These are phyloP conservation scores for Hyaloscypha hepaticicola DNA, from an alignment of 495 filamentous ascomycete species.

Conservation along the genomic window DNA sequence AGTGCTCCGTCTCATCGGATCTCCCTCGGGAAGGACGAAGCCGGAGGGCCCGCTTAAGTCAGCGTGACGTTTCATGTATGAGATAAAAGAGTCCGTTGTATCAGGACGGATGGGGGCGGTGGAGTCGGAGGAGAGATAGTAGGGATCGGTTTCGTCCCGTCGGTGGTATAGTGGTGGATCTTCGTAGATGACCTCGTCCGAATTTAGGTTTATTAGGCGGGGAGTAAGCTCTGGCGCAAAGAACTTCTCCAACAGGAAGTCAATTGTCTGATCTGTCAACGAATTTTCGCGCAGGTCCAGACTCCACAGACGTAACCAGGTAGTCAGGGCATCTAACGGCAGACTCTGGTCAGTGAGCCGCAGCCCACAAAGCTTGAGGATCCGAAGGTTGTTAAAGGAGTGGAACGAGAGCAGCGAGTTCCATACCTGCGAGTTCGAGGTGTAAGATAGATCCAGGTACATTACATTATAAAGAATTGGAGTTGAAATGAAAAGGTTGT, in stretches of 20 bases:
- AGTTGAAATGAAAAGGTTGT: neutral
- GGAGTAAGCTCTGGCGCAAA: neutral
- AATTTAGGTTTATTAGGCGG: neutral
- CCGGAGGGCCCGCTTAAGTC: neutral
- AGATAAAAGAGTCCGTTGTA: neutral
- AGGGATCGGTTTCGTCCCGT: neutral
- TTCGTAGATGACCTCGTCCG: neutral
- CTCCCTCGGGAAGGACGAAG: neutral
- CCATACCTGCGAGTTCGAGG: neutral
- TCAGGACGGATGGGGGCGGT: neutral
- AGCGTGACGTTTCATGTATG: neutral
- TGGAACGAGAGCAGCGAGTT: neutral
- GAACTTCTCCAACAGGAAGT: neutral
- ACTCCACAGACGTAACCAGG: constrained; percentile 18
- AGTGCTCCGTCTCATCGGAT: constrained; percentile 8
- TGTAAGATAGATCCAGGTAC: constrained; percentile 29
- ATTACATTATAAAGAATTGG: constrained; percentile 9
- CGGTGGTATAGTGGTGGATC: neutral
- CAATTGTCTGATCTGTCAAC: constrained; percentile 17
- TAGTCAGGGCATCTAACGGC: neutral
- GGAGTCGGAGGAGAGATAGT: neutral
- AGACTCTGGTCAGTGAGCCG: constrained; percentile 12
- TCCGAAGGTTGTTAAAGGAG: constrained; percentile 19
- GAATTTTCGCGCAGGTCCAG: constrained; percentile 28
- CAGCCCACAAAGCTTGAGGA: constrained; percentile 26